Base-by-base conservation (phyloP, 306 rosid species). In the Prunus fruticosa region DNA sequence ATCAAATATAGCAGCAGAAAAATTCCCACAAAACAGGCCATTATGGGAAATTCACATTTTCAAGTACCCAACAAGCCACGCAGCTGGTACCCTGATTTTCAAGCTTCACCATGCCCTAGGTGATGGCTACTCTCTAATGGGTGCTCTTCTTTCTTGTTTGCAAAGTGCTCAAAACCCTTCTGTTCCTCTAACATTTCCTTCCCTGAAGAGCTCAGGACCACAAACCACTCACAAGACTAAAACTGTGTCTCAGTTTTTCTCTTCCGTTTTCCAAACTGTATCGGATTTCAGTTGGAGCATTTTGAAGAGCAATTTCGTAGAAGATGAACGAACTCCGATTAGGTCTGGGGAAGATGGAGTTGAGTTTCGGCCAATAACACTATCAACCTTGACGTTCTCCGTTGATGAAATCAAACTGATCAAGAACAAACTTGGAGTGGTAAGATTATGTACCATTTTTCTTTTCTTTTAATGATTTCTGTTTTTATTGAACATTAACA, bases 21-120 rank as follows among this genome's bases (percentile, higher is more conserved):
- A 14, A 61, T 2, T 61, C 3, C 38, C 34, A 25, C 65, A 61
- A 61, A 28, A 27, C 38, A 61, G 18, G 11, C 65, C 65, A 27
- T 28, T 61, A 2, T 61, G 65, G 65, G 65, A 61, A 61, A 13
- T 61, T 61, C 65, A 61, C 20, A 49, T 68, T 47, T 6, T 41
- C 5, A 41, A 43, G 6, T 77, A 84, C 74, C 88, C 88, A 3
- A 87, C 90, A 30, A 80, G 41, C 10, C 61, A 47, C 68, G 76
- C 90, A 50, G 74, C 73, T 11, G 77, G 90, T 1, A 69, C 15
- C 11, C 0, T 91, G 3, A 32, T 91, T 49, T 87, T 88, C 53
- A 82, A 82, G 67, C 84, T 87, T 72, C 92, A 88, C 52, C 96
- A 88, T 71, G 87, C 92, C 14, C 91, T 88, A 62, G 96, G 91